Base-by-base conservation (phyloP, 495 filamentous ascomycete genomes). In the Talaromyces liani region DNA sequence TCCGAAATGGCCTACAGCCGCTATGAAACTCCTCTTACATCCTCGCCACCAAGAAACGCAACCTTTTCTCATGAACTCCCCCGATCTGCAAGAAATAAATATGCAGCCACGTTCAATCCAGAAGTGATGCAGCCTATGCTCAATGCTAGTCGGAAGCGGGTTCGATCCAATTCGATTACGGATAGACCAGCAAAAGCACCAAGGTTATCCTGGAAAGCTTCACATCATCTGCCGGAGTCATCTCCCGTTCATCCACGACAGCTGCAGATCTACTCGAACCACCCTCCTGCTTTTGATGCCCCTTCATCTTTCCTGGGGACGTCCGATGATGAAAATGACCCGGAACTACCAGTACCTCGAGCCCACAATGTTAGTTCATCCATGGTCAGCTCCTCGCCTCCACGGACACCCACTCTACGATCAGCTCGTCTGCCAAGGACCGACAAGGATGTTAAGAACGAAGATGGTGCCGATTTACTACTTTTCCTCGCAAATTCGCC, bases 401-500 rank as follows among this genome's bases (percentile, higher is more conserved):
- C 92, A 41, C 84, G 87, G 45, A 96, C 92, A 53, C 92, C 92
- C 5, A 84, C 85, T 2, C 91, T 90, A 2, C 87, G 85, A 70
- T 82, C 85, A 63, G 79, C 75, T 65, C 83, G 85, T 10, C 64
- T 71, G 36, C 36, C 79, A 9, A 77, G 76, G 67, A 76, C 64
- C 70, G 77, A 77, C 65, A 80, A 79, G 70, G 74, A 69, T 60
- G 68, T 66, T 47, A 68, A 70, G 55, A 90, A 88, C 58, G 88
- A 94, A 70, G 91, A 94, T 71, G 94, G 91, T 20, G 95, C 92
- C 7, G 93, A 95, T 75, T 79, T 98, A 39, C 83, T 99, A 18
- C 80, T 99, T 47, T 97, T 92, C 73, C 84, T 99, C 29, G 93
- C 93, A 65, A 89, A 92, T 36, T 97, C 94, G 20, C 94, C 94